Conservation (phyloP, 73 alveolate species). For the Symbiodinium natans region DNA sequence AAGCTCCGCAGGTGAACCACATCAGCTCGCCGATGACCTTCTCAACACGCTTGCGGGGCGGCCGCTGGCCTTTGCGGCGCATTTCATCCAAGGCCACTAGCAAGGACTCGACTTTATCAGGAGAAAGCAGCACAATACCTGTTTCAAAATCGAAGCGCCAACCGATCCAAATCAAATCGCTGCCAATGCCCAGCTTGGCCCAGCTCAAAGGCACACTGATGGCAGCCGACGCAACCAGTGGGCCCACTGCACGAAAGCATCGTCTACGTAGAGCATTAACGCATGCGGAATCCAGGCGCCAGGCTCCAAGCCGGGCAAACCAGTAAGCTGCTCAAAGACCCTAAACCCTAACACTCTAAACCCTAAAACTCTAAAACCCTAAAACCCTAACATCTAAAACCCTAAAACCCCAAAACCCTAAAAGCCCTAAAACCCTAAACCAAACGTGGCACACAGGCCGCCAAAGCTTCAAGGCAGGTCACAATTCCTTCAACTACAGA, state of each 20-base stretch:
- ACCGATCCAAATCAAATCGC: background rate
- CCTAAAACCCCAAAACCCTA: background rate
- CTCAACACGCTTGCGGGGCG: background rate
- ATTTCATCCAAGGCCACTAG: background rate
- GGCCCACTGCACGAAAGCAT: background rate
- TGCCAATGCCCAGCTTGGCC: background rate
- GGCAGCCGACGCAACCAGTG: background rate
- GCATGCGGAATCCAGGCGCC: background rate
- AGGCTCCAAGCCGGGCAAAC: background rate
- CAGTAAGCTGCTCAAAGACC: background rate
- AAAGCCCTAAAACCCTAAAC: background rate
- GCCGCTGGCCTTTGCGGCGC: background rate
- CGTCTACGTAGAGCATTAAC: background rate
- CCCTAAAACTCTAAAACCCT: background rate
- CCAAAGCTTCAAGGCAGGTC: too few relatives aligned
- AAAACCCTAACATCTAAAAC: background rate
- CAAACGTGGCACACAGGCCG: too few relatives aligned
- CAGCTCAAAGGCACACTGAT: constrained; percentile 5
- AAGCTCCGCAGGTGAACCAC: background rate
- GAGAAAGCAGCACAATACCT: background rate
- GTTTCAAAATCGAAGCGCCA: background rate
- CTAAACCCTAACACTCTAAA: background rate
- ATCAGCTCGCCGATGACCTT: background rate
- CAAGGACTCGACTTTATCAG: background rate
- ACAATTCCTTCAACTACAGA: too few relatives aligned